phyloP scores from a whole-genome alignment of 352 stramenopile genomes.

The Elongisporangium senticosum region DNA sequence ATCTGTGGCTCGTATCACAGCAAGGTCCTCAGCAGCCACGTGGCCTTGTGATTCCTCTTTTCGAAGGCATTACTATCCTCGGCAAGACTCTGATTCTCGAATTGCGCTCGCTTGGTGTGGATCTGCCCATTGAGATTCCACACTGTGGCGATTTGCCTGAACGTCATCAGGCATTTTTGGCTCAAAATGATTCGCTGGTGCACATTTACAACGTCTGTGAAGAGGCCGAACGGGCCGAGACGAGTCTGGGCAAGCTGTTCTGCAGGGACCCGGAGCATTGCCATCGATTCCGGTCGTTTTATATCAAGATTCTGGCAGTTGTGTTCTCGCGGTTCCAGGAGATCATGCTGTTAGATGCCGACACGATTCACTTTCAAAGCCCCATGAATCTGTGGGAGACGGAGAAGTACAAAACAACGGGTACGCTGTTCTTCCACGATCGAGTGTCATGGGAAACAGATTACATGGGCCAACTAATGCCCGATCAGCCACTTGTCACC shows the following conservation, averaged over 20 bases:
- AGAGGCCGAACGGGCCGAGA: background rate
- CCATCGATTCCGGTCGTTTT: conserved; percentile 26
- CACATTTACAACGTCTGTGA: conserved; percentile 47
- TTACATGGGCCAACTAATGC: conserved; percentile 24
- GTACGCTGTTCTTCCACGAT: conserved; percentile 55
- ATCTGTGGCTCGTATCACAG: no score
- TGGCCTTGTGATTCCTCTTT: no score
- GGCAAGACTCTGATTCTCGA: no score
- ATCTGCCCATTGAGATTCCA: conserved; percentile 44
- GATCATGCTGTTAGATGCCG: conserved; percentile 45
- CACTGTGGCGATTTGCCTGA: conserved; percentile 55
- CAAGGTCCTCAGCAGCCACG: no score
- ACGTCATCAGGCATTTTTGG: conserved; percentile 18
- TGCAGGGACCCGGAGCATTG: conserved; percentile 35
- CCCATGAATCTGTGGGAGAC: conserved; percentile 32
- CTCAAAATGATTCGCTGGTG: conserved; percentile 21
- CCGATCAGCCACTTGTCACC: conserved; percentile 7
- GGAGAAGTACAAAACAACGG: conserved; percentile 19
- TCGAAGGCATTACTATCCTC: no score
- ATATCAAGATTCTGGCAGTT: conserved; percentile 27
- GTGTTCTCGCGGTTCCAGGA: conserved; percentile 44
- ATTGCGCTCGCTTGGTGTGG: conserved; percentile 27
- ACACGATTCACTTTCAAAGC: conserved; percentile 32
- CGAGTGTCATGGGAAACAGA: conserved; percentile 27
- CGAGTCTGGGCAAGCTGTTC: conserved; percentile 18